Percentiles rank a stretch among this genome's conserved stretches.
phyloP scores from a whole-genome alignment of 2,329 filamentous ascomycete genomes.

The Cylindrodendrum hubeiense region DNA sequence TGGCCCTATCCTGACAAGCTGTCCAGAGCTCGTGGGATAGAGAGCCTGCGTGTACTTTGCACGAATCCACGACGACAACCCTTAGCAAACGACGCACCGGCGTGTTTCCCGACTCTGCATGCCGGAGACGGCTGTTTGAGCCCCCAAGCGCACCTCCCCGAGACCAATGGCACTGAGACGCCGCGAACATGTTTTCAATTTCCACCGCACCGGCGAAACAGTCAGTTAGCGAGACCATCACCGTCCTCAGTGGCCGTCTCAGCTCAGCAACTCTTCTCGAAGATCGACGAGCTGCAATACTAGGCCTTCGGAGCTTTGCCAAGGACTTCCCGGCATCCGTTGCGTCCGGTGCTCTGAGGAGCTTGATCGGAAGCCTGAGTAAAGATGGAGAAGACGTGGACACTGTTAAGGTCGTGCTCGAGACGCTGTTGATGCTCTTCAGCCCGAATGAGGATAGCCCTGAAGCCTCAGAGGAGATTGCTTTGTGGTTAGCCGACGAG shows the following conservation, averaged over 20 bases:
- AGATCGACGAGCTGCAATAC: conserved; percentile 92
- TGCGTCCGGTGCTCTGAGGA: conserved; percentile 90
- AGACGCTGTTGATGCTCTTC: conserved; percentile 96
- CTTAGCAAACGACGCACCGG: not conserved
- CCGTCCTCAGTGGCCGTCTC: conserved; percentile 86
- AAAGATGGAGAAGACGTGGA: conserved; percentile 96
- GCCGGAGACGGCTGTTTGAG: conserved; percentile 33
- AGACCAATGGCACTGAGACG: conserved; percentile 48
- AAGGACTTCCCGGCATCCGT: conserved; percentile 97
- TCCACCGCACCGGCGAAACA: conserved; percentile 88
- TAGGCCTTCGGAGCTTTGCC: conserved; percentile 93
- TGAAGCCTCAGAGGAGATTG: conserved; percentile 96
- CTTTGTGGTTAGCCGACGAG: conserved; percentile 95
- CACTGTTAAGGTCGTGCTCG: conserved; percentile 93
- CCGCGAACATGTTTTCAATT: conserved; percentile 70
- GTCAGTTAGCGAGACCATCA: conserved; percentile 95
- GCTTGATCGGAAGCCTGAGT: conserved; percentile 85
- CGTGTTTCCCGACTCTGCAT: not conserved
- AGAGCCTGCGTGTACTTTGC: conserved; percentile 5
- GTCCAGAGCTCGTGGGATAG: conserved; percentile 32
- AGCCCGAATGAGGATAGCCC: conserved; percentile 78
- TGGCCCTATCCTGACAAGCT: conserved; percentile 39
- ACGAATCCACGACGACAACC: not conserved
- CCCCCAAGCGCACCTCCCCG: conserved; percentile 17
- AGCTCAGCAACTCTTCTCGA: conserved; percentile 92